phyloP scores from a whole-genome alignment of 495 filamentous ascomycete genomes.

The Talaromyces adpressus region DNA sequence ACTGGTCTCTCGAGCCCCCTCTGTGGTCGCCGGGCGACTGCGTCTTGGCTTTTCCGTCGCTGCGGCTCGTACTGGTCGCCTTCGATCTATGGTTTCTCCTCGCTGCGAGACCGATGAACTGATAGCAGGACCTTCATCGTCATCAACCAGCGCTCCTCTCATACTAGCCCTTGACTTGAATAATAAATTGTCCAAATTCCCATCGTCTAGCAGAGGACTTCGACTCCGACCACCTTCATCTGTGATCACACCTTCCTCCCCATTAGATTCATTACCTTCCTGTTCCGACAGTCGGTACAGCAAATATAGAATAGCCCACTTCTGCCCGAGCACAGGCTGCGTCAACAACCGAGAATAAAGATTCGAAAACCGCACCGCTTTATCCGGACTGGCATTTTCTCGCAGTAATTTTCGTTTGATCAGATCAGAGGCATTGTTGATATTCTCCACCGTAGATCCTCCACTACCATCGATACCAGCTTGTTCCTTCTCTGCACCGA shows the following conservation, averaged over 20 bases:
- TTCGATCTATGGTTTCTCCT: conserved; percentile 22
- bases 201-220: conserved; percentile 34
- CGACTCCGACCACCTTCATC: conserved; percentile 27
- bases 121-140: conserved; percentile 36
- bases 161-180: conserved; percentile 20
- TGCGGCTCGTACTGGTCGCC: conserved; percentile 18
- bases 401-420: conserved; percentile 81
- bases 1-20: conserved; percentile 6
- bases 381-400: conserved; percentile 68
- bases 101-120: conserved; percentile 39
- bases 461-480: conserved; percentile 19
- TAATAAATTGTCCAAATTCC: conserved; percentile 30
- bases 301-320: conserved; percentile 93
- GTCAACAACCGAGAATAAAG: conserved; percentile 81
- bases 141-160: conserved; percentile 19
- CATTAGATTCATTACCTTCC: conserved; percentile 18
- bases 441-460: conserved; percentile 41
- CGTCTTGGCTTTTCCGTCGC: conserved; percentile 14
- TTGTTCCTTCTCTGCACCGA: neutral
- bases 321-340: conserved; percentile 84
- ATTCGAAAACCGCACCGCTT: conserved; percentile 81
- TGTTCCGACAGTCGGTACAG: conserved; percentile 64
- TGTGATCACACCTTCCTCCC: conserved; percentile 17
- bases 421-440: conserved; percentile 85
- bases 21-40: neutral